Conservation (phyloP, 331 rosid species). For the Dryas integrifolia region DNA sequence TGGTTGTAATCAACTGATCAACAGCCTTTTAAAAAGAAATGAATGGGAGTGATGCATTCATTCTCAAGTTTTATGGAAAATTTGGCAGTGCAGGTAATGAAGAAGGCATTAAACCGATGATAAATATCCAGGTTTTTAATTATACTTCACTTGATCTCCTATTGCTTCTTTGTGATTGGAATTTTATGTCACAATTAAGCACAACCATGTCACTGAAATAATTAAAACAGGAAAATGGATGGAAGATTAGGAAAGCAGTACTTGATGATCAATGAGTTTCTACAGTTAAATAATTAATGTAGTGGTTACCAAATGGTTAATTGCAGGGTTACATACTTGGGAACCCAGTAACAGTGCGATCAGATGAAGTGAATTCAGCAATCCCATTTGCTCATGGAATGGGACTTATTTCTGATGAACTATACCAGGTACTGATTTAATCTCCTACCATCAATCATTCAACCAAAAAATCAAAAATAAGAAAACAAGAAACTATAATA, state of each 20-base stretch:
- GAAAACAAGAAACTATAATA: not conserved
- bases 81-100: conserved; percentile 44
- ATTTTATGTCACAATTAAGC: too few species aligned
- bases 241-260: not conserved
- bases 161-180: too few species aligned
- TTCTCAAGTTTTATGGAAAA: not conserved
- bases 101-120: conserved; percentile 34
- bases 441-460: not conserved
- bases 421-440: conserved; percentile 34
- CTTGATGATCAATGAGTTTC: not conserved
- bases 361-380: conserved; percentile 4
- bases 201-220: too few species aligned
- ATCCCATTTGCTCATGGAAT: conserved; percentile 54
- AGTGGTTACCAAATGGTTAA: not conserved
- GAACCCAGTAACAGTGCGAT: conserved; percentile 29
- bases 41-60: not conserved
- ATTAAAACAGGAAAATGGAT: too few species aligned
- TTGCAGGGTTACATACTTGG: conserved; percentile 57
- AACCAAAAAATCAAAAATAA: not conserved
- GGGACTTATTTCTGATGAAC: conserved; percentile 64
- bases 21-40: too few species aligned
- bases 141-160: not conserved
- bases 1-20: too few species aligned
- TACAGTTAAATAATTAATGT: not conserved
- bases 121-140: conserved; percentile 48